phyloP scores from a whole-genome alignment of 352 stramenopile species.

The Globisporangium irregulare region DNA sequence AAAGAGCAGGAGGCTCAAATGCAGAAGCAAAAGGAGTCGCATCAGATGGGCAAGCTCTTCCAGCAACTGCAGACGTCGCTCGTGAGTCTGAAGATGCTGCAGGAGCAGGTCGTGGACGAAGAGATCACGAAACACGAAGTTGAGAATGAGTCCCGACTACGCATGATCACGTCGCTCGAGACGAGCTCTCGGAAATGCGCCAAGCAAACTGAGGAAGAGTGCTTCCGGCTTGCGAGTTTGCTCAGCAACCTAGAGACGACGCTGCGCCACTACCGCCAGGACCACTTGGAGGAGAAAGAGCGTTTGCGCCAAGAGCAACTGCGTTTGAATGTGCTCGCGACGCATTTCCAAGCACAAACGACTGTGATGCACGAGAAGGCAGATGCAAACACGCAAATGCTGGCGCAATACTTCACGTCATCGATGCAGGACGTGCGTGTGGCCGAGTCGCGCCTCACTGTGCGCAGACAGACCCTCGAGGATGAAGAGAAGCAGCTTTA shows the following conservation, averaged over 20 bases:
- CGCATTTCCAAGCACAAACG: slow-evolving; percentile 69
- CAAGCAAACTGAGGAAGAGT: slow-evolving; percentile 60
- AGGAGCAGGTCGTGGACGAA: slow-evolving; percentile 41
- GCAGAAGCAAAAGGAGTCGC: slow-evolving; percentile 34
- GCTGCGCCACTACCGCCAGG: slow-evolving; percentile 47
- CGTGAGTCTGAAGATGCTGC: slow-evolving; percentile 44
- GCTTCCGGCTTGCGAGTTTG: slow-evolving; percentile 46
- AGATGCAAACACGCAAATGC: slow-evolving; percentile 35
- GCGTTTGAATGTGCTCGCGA: slow-evolving; percentile 51
- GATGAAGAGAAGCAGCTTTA: slow-evolving; percentile 49
- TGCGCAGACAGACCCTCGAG: slow-evolving; percentile 34
- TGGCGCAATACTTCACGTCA: slow-evolving; percentile 38
- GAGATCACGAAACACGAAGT: slow-evolving; percentile 31
- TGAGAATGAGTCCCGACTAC: slow-evolving; percentile 51
- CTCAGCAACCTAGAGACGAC: slow-evolving; percentile 49
- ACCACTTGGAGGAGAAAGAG: slow-evolving; percentile 73
- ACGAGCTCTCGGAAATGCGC: slow-evolving; percentile 47
- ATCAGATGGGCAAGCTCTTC: slow-evolving; percentile 45
- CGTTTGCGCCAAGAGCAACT: slow-evolving; percentile 64
- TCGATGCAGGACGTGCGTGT: slow-evolving; percentile 45
- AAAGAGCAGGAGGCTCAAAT: slow-evolving; percentile 36
- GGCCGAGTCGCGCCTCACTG: slow-evolving; percentile 37
- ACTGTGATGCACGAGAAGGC: slow-evolving; percentile 48
- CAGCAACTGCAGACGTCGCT: slow-evolving; percentile 54
- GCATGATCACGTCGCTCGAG: slow-evolving; percentile 66